A percentile compares a stretch with the other conserved stretches of the same genome.
Evolutionary conservation across 768 basidiomycete species (phyloP).

Genomic region (Suillus bovinus): DNA sequence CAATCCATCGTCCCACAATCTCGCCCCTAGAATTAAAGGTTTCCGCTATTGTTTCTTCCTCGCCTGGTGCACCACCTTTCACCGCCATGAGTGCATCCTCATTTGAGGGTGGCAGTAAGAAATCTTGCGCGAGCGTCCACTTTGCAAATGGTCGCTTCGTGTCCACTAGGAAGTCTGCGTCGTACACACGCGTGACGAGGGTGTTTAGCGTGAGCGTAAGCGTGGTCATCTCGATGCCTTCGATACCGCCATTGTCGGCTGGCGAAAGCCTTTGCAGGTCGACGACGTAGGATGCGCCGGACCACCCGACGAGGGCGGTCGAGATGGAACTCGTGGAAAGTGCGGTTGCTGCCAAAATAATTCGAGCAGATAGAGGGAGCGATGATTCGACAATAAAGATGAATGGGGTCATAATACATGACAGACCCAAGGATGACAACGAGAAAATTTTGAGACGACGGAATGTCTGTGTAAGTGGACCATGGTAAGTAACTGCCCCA

Average conservation of each 20-base stretch:
- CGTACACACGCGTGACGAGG: conserved; percentile 72
- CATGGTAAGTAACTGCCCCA: conserved; percentile 52
- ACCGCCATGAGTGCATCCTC: conserved; percentile 33
- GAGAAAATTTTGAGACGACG: conserved; percentile 82
- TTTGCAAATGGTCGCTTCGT: conserved; percentile 72
- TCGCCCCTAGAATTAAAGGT: conserved; percentile 59
- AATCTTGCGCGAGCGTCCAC: conserved; percentile 68
- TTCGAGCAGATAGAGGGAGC: conserved; percentile 67
- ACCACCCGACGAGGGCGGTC: conserved; percentile 71
- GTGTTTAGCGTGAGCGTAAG: conserved; percentile 58
- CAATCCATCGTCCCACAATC: conserved; percentile 75
- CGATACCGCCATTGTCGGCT: conserved; percentile 42
- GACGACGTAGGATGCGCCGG: conserved; percentile 74
- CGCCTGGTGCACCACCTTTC: conserved; percentile 41
- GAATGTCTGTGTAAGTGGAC: conserved; percentile 73
- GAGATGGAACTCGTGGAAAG: conserved; percentile 72
- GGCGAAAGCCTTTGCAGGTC: conserved; percentile 53
- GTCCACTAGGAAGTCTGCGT: conserved; percentile 67
- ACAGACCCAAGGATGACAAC: conserved; percentile 71
- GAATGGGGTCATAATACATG: conserved; percentile 71
- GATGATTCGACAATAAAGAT: conserved; percentile 80
- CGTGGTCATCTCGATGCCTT: conserved; percentile 71
- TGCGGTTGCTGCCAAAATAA: conserved; percentile 68
- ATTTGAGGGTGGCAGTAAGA: conserved; percentile 44
- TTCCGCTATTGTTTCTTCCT: conserved; percentile 81